Percentiles rank a stretch among this genome's conserved stretches.
Conservation (phyloP, 495 filamentous ascomycete genomes). For the Bombardia bombarda region DNA sequence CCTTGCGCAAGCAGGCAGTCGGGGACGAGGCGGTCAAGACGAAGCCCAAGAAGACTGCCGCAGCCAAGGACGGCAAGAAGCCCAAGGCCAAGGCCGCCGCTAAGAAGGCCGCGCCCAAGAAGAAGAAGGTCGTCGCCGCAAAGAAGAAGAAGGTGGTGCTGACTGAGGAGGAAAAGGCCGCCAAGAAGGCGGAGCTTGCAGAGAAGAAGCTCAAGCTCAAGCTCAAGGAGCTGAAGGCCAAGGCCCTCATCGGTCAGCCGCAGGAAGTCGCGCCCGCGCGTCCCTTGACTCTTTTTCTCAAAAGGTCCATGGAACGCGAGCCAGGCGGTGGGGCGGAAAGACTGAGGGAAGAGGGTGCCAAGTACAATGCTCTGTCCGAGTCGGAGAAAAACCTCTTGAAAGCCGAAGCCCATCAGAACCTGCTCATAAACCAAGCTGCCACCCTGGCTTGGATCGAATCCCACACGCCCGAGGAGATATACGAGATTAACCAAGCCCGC, state of each 20-base stretch:
- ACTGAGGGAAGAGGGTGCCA: too few relatives aligned
- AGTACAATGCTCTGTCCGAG: slow-evolving; percentile 21
- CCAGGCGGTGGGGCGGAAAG: too few relatives aligned
- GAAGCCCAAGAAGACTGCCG: slow-evolving; percentile 10
- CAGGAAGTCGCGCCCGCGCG: too few relatives aligned
- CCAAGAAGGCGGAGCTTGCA: slow-evolving; percentile 13
- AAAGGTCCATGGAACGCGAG: too few relatives aligned
- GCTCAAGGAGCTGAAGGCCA: too few relatives aligned
- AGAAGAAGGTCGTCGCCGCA: slow-evolving; percentile 10
- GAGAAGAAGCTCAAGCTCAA: too few relatives aligned
- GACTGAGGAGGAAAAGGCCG: slow-evolving; percentile 7
- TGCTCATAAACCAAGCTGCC: slow-evolving; percentile 30
- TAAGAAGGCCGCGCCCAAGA: slow-evolving; percentile 14
- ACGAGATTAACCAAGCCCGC: slow-evolving; percentile 58
- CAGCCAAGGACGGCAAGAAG: background rate
- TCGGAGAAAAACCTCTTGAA: slow-evolving; percentile 17
- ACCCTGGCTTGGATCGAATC: slow-evolving; percentile 53
- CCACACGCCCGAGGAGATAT: slow-evolving; percentile 49
- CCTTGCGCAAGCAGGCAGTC: too few relatives aligned
- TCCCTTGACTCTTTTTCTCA: too few relatives aligned
- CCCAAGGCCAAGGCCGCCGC: slow-evolving; percentile 15
- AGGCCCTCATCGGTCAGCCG: too few relatives aligned
- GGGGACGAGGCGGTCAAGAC: too few relatives aligned
- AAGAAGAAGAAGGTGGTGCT: slow-evolving; percentile 14
- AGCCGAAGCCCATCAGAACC: slow-evolving; percentile 45